Evolutionary conservation across 306 rosid genomes (phyloP), one percentile per base, ranked within the genome.

Genomic region (Inga leiocalycina): DNA sequence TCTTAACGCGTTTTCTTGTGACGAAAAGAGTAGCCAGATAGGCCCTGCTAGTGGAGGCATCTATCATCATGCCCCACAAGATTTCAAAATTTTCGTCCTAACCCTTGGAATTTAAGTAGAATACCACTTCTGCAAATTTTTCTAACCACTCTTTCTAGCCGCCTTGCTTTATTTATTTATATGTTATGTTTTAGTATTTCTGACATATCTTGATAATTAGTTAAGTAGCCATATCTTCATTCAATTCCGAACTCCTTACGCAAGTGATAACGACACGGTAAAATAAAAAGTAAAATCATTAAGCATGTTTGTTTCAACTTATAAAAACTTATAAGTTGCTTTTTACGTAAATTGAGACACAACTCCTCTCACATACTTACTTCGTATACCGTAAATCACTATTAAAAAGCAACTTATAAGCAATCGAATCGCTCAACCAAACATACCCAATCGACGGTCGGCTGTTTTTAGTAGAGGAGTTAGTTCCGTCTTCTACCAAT

Each of bases 41-140:
- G 44, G 24, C 45, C 64, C 81, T 44, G 80, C 61, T 11, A 34
- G 68, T 57, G 81, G 85, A 39, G 52, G 78, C 78, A 76, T 56
- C 59, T 39, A 82, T 80, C 51, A 66, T 64, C 16, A 22, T 52
- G 52, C 52, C 24, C 6, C 71, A 19, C 13, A 51, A 80, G 66
- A 80, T 79, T 79, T 86, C 78, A 83, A 81, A 39, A 15, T 65
- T 81, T 44, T 45, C 41, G 84, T 66, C 88, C 84, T 41, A 74
- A 80, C 81, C 80, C 34, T 81, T 86, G 30, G 14, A 46, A 20
- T 69, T 80, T 71, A 10, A n/a, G 68, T 27, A 80, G 59, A 39
- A 35, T 65, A 74, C 12, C 69, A 56, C 46, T 44, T 13, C 68
- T 67, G 39, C 52, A 8, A 10, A 61, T 61, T 24, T 10, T 61